Conservation (phyloP, 371 early-diverging fungal species). For the Cokeromyces recurvatus region DNA sequence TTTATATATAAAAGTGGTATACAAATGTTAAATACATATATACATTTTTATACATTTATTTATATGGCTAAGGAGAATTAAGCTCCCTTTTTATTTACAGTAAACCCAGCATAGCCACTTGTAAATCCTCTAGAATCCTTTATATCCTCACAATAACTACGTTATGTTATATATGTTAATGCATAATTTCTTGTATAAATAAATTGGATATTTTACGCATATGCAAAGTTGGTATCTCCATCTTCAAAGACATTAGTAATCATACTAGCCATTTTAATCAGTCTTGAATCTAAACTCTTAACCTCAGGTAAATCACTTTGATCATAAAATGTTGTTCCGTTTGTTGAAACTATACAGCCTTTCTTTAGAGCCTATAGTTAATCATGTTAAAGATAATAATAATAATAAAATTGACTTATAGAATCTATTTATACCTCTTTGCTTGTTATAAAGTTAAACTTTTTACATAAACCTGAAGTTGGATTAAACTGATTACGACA, state of each 20-base stretch:
- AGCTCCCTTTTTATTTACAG: constrained; percentile 26
- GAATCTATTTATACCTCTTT: constrained; percentile 5
- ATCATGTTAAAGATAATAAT: not conserved
- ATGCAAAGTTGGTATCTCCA: constrained; percentile 25
- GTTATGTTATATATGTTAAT: not conserved
- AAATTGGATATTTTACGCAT: constrained; percentile 21
- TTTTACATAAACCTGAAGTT: constrained; percentile 7
- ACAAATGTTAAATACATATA: not conserved
- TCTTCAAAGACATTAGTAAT: constrained; percentile 43
- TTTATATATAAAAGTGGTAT: not conserved
- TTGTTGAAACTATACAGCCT: constrained; percentile 17
- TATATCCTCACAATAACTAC: constrained; percentile 29
- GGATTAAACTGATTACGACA: constrained; percentile 12
- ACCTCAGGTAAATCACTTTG: constrained; percentile 20
- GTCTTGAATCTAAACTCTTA: constrained; percentile 2
- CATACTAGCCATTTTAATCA: constrained; percentile 22
- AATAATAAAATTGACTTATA: not conserved
- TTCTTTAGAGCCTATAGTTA: constrained; percentile 7
- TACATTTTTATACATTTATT: no score
- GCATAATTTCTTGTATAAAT: not conserved
- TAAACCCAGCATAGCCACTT: constrained; percentile 51
- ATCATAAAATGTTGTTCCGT: constrained; percentile 29
- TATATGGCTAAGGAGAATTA: no score
- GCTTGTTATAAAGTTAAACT: constrained; percentile 19
- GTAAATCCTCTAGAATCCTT: constrained; percentile 39